These are phyloP conservation scores for Aristolochia fimbriata DNA, from an alignment of 164 flowering plant species.

Conservation along the genomic window DNA sequence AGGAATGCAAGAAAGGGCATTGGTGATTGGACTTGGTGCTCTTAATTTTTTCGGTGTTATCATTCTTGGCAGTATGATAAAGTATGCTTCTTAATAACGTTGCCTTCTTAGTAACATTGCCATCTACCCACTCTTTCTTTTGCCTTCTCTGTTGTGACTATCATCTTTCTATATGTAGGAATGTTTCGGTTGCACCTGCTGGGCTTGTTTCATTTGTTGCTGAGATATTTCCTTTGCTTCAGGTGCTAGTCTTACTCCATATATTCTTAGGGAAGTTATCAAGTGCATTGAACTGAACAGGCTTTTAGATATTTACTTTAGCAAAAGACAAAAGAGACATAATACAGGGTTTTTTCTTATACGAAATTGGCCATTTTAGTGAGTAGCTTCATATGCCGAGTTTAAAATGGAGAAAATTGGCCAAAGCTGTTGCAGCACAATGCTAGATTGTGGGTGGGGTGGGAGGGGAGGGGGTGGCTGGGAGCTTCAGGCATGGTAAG, in stretches of 20 bases:
- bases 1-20: slow-evolving; percentile 58
- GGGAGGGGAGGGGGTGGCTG: too few relatives aligned
- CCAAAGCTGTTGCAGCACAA: too few relatives aligned
- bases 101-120: background rate
- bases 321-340: too few relatives aligned
- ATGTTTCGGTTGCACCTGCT: slow-evolving; percentile 35
- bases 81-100: slow-evolving; percentile 31
- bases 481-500: too few relatives aligned
- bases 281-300: slow-evolving; percentile 1
- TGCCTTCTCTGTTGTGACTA: slow-evolving; percentile 11
- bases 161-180: slow-evolving; percentile 37
- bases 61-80: slow-evolving; percentile 72
- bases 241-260: slow-evolving; percentile 34
- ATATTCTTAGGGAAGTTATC: background rate
- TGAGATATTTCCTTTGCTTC: slow-evolving; percentile 82
- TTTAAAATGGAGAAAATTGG: too few relatives aligned
- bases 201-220: slow-evolving; percentile 72
- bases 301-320: too few relatives aligned
- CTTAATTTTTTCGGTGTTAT: slow-evolving; percentile 87
- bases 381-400: too few relatives aligned
- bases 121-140: background rate
- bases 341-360: too few relatives aligned
- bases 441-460: too few relatives aligned
- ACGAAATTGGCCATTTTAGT: too few relatives aligned
- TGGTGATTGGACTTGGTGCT: slow-evolving; percentile 88